Conservation (phyloP, 106 monocot species). For the Dendrobium officinale region DNA sequence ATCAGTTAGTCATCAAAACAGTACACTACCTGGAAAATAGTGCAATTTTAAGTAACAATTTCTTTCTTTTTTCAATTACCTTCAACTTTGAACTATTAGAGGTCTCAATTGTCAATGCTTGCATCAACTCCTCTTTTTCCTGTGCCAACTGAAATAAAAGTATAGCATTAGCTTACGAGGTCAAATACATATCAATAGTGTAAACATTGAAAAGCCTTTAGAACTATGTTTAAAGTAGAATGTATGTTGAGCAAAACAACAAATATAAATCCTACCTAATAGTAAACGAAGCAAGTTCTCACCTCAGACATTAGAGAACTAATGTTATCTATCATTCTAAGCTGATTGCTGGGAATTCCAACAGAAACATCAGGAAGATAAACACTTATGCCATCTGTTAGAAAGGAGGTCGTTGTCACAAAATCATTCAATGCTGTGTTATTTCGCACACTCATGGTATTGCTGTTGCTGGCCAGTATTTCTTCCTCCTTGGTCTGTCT, state of each 20-base stretch:
- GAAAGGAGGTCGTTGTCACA: conserved; percentile 16
- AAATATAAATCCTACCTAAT: neutral
- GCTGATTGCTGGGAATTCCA: conserved; percentile 62
- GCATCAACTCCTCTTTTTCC: conserved; percentile 75
- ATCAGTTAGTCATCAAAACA: neutral
- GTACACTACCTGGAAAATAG: neutral
- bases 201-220: neutral
- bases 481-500: conserved; percentile 18
- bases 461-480: conserved; percentile 2
- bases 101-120: conserved; percentile 53
- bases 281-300: conserved; percentile 3
- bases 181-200: neutral
- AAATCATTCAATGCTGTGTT: conserved; percentile 11
- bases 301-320: conserved; percentile 84
- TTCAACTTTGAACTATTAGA: conserved; percentile 68
- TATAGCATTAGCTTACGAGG: neutral
- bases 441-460: conserved; percentile 19
- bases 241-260: neutral
- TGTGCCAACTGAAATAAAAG: conserved; percentile 43
- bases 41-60: neutral
- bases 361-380: conserved; percentile 20
- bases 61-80: conserved; percentile 26
- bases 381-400: conserved; percentile 13
- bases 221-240: neutral
- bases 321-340: conserved; percentile 81